phyloP scores from a whole-genome alignment of 2,329 filamentous ascomycete species.

The Neofusicoccum ribis region DNA sequence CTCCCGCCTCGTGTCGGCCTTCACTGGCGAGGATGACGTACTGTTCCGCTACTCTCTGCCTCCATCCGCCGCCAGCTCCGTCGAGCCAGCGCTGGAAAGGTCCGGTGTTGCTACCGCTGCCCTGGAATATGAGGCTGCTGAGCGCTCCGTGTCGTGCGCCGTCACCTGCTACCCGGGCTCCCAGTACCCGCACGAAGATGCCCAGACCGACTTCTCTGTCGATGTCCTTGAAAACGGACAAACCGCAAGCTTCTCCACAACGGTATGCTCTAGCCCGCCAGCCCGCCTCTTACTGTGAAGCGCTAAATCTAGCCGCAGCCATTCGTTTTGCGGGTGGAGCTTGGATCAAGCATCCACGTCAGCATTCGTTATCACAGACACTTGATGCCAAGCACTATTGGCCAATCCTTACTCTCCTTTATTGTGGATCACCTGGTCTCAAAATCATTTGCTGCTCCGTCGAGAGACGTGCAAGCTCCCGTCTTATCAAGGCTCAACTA shows the following conservation, averaged over 20 bases:
- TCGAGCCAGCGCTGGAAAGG: neutral
- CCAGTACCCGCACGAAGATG: neutral
- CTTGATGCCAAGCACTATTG: slow-evolving; percentile 9
- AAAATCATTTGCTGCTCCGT: neutral
- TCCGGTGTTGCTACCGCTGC: slow-evolving; percentile 2
- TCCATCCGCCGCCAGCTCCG: neutral
- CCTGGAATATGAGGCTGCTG: neutral
- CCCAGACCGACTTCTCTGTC: slow-evolving; percentile 15
- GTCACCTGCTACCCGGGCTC: neutral
- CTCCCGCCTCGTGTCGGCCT: slow-evolving; percentile 8
- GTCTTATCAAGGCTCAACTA: slow-evolving; percentile 11
- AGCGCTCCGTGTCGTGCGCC: neutral
- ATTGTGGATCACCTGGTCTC: neutral
- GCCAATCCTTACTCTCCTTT: slow-evolving; percentile 3
- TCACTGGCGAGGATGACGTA: slow-evolving; percentile 18
- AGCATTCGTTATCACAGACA: slow-evolving; percentile 2
- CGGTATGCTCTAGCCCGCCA: neutral
- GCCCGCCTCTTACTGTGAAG: neutral
- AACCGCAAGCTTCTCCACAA: slow-evolving; percentile 9
- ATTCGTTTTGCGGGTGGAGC: slow-evolving; percentile 15
- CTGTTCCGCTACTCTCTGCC: slow-evolving; percentile 15
- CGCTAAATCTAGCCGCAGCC: slow-evolving; percentile 1
- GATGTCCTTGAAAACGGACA: slow-evolving; percentile 16
- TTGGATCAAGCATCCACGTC: slow-evolving; percentile 1
- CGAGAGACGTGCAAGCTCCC: neutral